phyloP scores from a whole-genome alignment of 176 grass and related monocot genomes.

The Raddia guianensis region DNA sequence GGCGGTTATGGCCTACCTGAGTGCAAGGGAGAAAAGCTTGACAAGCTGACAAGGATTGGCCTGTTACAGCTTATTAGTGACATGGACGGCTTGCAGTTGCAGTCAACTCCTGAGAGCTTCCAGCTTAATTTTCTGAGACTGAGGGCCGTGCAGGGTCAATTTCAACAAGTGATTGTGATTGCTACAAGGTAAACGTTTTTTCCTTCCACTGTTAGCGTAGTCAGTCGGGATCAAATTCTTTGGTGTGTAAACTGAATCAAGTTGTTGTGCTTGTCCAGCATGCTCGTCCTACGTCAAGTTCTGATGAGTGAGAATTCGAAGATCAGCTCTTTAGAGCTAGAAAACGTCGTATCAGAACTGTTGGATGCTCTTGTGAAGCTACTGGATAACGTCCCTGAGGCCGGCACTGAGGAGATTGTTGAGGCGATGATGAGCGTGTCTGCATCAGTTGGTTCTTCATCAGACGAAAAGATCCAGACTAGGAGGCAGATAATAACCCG shows the following conservation, averaged over 20 bases:
- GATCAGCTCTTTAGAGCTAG: slow-evolving; percentile 35
- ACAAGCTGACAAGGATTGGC: slow-evolving; percentile 74
- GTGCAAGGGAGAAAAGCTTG: slow-evolving; percentile 80
- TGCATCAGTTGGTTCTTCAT: slow-evolving; percentile 25
- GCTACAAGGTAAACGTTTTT: slow-evolving; percentile 64
- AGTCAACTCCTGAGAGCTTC: slow-evolving; percentile 72
- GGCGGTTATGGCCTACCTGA: slow-evolving; percentile 54
- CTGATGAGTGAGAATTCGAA: slow-evolving; percentile 65
- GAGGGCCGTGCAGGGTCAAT: slow-evolving; percentile 72
- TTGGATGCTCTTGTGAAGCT: slow-evolving; percentile 53
- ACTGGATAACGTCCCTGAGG: slow-evolving; percentile 55
- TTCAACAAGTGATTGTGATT: slow-evolving; percentile 81
- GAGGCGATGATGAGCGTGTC: slow-evolving; percentile 57
- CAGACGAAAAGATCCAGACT: slow-evolving; percentile 45
- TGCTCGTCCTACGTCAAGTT: slow-evolving; percentile 82
- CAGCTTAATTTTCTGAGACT: slow-evolving; percentile 71
- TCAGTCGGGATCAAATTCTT: background rate
- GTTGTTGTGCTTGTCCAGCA: slow-evolving; percentile 52
- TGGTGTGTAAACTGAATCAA: background rate
- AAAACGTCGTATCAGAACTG: slow-evolving; percentile 51
- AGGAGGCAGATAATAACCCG: slow-evolving; percentile 70
- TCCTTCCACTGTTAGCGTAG: background rate
- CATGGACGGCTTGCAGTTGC: slow-evolving; percentile 66
- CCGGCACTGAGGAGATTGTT: slow-evolving; percentile 64
- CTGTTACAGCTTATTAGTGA: slow-evolving; percentile 63